A percentile compares a stretch with the other conserved stretches of the same genome.
These are phyloP conservation scores for Misopates orontium DNA, from an alignment of 257 asterid genomes.

Conservation along the genomic window DNA sequence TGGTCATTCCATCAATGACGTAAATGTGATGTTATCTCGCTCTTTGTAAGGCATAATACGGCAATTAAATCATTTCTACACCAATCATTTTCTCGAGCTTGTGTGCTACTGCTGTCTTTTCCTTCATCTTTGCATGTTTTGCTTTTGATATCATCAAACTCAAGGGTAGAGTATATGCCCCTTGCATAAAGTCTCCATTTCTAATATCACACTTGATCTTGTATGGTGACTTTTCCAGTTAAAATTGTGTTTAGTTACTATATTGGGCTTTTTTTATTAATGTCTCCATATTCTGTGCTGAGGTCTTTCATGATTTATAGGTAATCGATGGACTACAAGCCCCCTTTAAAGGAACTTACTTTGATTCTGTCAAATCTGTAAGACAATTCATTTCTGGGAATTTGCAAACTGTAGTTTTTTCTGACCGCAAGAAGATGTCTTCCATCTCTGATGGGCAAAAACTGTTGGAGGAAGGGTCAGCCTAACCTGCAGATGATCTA, in stretches of 20 bases:
- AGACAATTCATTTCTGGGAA: conserved; percentile 49
- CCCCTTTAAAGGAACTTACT: conserved; percentile 40
- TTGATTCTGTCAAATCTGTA: conserved; percentile 43
- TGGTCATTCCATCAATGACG: too few species aligned
- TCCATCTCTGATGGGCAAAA: conserved; percentile 39
- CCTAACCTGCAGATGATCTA: conserved; percentile 34
- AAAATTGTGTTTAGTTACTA: background rate
- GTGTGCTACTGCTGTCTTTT: background rate
- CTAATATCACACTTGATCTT: too few species aligned
- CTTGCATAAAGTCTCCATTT: background rate
- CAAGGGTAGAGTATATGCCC: background rate
- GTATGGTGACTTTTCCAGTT: background rate
- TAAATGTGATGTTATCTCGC: too few species aligned
- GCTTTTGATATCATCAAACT: conserved; percentile 1
- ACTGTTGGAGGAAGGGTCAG: conserved; percentile 37
- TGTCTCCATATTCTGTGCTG: background rate
- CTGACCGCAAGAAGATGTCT: conserved; percentile 41
- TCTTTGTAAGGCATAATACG: too few species aligned
- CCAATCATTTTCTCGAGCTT: background rate
- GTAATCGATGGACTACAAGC: conserved; percentile 65
- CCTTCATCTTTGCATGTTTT: background rate
- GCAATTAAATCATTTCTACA: too few species aligned
- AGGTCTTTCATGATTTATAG: conserved; percentile 36
- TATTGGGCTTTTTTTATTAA: background rate
- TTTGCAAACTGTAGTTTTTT: conserved; percentile 59